phyloP scores from a whole-genome alignment of 2,329 filamentous ascomycete species.

The Ampelomyces quisqualis region DNA sequence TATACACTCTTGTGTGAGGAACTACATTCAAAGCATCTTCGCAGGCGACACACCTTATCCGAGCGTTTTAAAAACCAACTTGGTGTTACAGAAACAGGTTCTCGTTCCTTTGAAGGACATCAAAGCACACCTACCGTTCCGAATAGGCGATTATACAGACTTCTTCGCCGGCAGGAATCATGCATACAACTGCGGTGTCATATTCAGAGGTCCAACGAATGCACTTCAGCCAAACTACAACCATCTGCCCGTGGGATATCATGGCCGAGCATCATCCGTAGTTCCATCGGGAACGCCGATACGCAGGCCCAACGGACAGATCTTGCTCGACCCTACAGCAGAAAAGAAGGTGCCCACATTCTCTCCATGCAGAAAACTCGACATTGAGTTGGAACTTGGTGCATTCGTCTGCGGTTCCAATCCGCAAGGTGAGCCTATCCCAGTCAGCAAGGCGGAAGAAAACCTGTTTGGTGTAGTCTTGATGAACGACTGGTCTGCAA shows the following conservation, averaged over 20 bases:
- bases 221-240: slow-evolving; percentile 80
- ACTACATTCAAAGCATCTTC: slow-evolving; percentile 68
- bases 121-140: slow-evolving; percentile 70
- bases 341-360: slow-evolving; percentile 64
- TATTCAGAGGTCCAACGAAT: slow-evolving; percentile 72
- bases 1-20: slow-evolving; percentile 67
- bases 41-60: slow-evolving; percentile 60
- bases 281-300: slow-evolving; percentile 74
- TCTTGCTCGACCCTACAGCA: slow-evolving; percentile 63
- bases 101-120: slow-evolving; percentile 62
- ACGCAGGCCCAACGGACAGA: slow-evolving; percentile 72
- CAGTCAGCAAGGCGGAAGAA: slow-evolving; percentile 65
- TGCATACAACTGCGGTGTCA: slow-evolving; percentile 68
- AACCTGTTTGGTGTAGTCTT: slow-evolving; percentile 77
- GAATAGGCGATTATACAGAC: slow-evolving; percentile 80
- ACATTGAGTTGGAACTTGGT: slow-evolving; percentile 79
- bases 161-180: slow-evolving; percentile 82
- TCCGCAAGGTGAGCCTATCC: slow-evolving; percentile 63
- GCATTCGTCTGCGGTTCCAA: slow-evolving; percentile 70
- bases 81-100: slow-evolving; percentile 56
- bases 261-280: slow-evolving; percentile 73
- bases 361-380: slow-evolving; percentile 65
- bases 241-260: slow-evolving; percentile 78
- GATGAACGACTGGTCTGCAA: slow-evolving; percentile 84
- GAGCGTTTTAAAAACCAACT: slow-evolving; percentile 64